phyloP scores from a whole-genome alignment of 768 basidiomycete genomes.

The Boletus rubropictus region DNA sequence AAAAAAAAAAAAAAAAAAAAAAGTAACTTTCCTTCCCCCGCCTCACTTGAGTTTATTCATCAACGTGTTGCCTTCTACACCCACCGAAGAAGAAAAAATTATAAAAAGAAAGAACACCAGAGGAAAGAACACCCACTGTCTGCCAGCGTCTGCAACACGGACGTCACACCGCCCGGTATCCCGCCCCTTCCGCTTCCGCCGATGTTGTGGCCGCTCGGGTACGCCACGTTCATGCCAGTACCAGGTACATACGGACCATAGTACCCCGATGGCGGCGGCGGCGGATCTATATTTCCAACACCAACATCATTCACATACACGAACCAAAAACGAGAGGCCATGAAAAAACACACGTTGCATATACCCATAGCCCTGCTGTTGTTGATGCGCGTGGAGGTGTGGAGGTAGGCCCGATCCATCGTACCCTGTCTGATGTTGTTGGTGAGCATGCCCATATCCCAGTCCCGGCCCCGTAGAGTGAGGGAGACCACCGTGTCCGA shows the following conservation, averaged over 20 bases:
- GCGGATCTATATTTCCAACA: not conserved
- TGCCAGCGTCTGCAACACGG: slow-evolving; percentile 46
- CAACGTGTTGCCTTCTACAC: slow-evolving; percentile 35
- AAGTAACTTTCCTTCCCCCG: too few species aligned
- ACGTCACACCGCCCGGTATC: slow-evolving; percentile 20
- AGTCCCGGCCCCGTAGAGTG: not conserved
- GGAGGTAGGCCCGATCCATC: not conserved
- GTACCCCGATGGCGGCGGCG: not conserved
- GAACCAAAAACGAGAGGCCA: too few species aligned
- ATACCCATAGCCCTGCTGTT: slow-evolving; percentile 9
- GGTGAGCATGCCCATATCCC: not conserved
- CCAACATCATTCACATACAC: too few species aligned
- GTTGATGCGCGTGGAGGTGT: not conserved
- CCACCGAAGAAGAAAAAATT: too few species aligned
- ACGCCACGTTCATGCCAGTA: not conserved
- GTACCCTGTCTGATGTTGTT: not conserved
- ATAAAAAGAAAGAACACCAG: too few species aligned
- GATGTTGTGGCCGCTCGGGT: not conserved
- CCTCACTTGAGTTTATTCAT: slow-evolving; percentile 7
- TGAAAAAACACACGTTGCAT: slow-evolving; percentile 36
- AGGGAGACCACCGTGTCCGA: not conserved
- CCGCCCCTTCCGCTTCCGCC: not conserved
- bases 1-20: not conserved
- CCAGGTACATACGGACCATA: slow-evolving; percentile 9
- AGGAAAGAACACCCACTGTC: too few species aligned